phyloP scores from a whole-genome alignment of 2,329 filamentous ascomycete genomes.

The Cordyceps javanica region DNA sequence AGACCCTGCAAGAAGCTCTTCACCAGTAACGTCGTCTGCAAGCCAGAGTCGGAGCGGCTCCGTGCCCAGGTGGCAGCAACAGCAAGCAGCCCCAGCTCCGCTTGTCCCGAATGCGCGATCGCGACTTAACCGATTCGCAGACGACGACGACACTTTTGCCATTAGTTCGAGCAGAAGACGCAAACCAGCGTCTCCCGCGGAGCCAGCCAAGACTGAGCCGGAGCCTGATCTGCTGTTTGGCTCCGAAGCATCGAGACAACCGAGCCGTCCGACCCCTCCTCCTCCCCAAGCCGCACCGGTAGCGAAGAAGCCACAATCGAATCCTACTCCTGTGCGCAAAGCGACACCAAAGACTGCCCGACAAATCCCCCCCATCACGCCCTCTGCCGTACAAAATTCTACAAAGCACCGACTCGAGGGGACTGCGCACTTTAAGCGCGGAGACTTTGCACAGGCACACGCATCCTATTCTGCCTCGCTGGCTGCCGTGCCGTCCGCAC shows the following conservation, averaged over 20 bases:
- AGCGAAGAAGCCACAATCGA: conserved; percentile 20
- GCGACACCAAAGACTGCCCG: conserved; percentile 45
- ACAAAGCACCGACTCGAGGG: conserved; percentile 74
- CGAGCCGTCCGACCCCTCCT: conserved; percentile 20
- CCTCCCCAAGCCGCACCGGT: conserved; percentile 31
- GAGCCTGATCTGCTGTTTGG: conserved; percentile 61
- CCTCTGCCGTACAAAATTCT: conserved; percentile 65
- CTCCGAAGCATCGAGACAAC: conserved; percentile 30
- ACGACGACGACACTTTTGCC: conserved; percentile 75
- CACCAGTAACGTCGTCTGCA: conserved; percentile 40
- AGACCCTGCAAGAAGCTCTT: conserved; percentile 41
- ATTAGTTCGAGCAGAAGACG: conserved; percentile 80
- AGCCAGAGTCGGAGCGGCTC: conserved; percentile 40
- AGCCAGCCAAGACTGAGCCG: conserved; percentile 31
- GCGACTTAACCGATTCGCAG: conserved; percentile 63
- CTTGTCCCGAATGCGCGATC: conserved; percentile 31
- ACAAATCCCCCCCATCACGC: conserved; percentile 60
- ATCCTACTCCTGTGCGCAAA: conserved; percentile 31
- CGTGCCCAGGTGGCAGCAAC: conserved; percentile 55
- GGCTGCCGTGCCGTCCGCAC: conserved; percentile 63
- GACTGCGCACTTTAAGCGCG: conserved; percentile 85
- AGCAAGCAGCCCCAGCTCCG: conserved; percentile 31
- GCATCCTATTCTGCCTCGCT: conserved; percentile 75
- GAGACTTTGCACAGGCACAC: conserved; percentile 85
- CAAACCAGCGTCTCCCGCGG: conserved; percentile 48